Evolutionary conservation across 2,329 filamentous ascomycete genomes (phyloP), one percentile per base, ranked within the genome.

Genomic region (Botryosphaeria dothidea): DNA sequence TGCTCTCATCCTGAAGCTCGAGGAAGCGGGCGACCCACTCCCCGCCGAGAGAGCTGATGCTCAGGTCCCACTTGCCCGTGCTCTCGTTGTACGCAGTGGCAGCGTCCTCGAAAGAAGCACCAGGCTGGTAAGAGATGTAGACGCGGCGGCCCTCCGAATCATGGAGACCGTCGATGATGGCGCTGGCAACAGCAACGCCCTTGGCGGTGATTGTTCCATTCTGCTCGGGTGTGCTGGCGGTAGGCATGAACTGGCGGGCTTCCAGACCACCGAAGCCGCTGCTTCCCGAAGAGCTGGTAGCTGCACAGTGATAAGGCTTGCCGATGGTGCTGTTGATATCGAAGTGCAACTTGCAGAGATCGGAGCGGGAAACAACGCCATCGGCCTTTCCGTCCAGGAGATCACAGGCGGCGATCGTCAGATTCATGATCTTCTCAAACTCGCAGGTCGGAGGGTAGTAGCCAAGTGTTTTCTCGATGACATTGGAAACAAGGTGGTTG

Each of bases 391-490:
- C 85, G 64, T 88, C 85, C 4, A 88, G 75, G 7, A 79, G 74
- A 66, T 88, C 85, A 58, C 85, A 88, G 34, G 80, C 80, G 1
- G 76, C 75, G 52, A 87, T 85, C 3, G 85, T 87, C 36, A 78
- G 76, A 69, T 85, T 86, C 23, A 83, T 78, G 52, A 86, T 85
- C 69, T 80, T 81, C 6, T 78, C 75, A n/a, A 86, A 69, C 58
- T 83, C 82, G 67, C 81, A 83, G 11, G 77, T 75, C 15, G 74
- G 76, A 15, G 77, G 81, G 64, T 73, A 79, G 68, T 83, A 83
- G 61, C 71, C 73, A 7, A 76, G 65, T 0, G 72, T 76, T 62
- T 75, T 67, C 69, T 83, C 79, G 43, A 81, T 72, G 7, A 80
- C 73, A 31, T 76, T 73, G 15, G 75, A 70, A 3, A 73, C 74